Percentiles rank a stretch among this genome's conserved stretches.
phyloP scores from a whole-genome alignment of 192 early-diverging fungal species.

The Gorgonomyces haynaldii region DNA sequence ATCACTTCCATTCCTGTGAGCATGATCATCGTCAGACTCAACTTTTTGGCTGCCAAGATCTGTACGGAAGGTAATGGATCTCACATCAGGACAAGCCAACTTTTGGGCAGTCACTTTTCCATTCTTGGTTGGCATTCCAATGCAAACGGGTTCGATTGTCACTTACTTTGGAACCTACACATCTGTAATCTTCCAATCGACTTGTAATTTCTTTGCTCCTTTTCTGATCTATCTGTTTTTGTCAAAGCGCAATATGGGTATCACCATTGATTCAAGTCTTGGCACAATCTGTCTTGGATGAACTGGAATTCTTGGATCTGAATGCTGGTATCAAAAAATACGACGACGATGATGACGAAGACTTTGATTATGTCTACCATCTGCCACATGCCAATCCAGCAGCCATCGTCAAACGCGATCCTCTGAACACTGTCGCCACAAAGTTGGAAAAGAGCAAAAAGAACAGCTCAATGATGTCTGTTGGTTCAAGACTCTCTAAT shows the following conservation, averaged over 20 bases:
- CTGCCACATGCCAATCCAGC: conserved; percentile 27
- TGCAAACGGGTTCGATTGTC: conserved; percentile 52
- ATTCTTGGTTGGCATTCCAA: conserved; percentile 51
- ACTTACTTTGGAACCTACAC: conserved; percentile 48
- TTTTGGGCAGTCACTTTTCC: conserved; percentile 48
- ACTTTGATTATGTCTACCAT: conserved; percentile 44
- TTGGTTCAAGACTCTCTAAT: too few relatives aligned
- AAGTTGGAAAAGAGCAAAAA: too few relatives aligned
- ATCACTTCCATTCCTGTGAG: conserved; percentile 61
- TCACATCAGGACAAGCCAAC: conserved; percentile 23
- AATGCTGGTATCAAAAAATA: conserved; percentile 27
- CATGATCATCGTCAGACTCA: conserved; percentile 54
- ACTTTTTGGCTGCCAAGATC: conserved; percentile 36
- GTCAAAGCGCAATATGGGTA: conserved; percentile 25
- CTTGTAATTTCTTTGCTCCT: conserved; percentile 56
- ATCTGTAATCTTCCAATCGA: conserved; percentile 52
- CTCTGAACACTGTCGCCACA: too few relatives aligned
- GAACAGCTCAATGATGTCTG: too few relatives aligned
- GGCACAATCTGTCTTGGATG: conserved; percentile 39
- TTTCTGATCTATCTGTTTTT: conserved; percentile 56
- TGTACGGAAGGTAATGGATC: conserved; percentile 27
- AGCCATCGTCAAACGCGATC: neutral
- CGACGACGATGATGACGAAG: conserved; percentile 29
- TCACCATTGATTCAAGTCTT: conserved; percentile 13
- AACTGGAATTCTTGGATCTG: conserved; percentile 35